Evolutionary conservation across 2,329 filamentous ascomycete species (phyloP).

Genomic region (Epichloe bromicola): DNA sequence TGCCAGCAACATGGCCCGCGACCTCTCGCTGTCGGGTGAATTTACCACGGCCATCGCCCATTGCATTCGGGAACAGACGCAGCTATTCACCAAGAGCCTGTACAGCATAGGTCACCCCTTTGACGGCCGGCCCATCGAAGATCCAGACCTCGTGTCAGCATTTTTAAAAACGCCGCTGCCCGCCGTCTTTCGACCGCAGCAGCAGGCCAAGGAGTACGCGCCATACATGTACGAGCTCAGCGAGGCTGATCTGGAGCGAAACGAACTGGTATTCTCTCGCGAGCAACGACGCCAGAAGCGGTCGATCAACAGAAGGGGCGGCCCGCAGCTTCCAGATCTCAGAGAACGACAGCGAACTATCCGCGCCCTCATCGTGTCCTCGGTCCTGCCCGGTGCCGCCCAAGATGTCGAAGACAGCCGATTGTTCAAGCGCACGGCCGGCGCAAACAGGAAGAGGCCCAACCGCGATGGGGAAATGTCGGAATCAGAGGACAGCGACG

Average conservation of each 20-base stretch:
- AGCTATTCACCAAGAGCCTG: slow-evolving; percentile 85
- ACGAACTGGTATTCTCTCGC: slow-evolving; percentile 83
- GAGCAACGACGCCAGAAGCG: slow-evolving; percentile 92
- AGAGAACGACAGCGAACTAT: slow-evolving; percentile 91
- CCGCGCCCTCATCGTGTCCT: slow-evolving; percentile 81
- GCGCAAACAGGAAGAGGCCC: slow-evolving; percentile 42
- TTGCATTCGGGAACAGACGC: slow-evolving; percentile 89
- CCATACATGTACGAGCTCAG: slow-evolving; percentile 91
- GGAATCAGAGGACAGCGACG: slow-evolving; percentile 85
- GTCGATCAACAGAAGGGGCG: slow-evolving; percentile 84
- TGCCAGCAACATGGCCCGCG: slow-evolving; percentile 74
- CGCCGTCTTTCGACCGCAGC: slow-evolving; percentile 76
- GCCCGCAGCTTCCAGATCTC: slow-evolving; percentile 86
- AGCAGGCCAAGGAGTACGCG: slow-evolving; percentile 86
- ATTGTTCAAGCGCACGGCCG: slow-evolving; percentile 67
- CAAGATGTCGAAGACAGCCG: slow-evolving; percentile 70
- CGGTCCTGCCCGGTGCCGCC: slow-evolving; percentile 79
- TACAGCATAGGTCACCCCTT: slow-evolving; percentile 92
- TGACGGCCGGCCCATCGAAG: slow-evolving; percentile 84
- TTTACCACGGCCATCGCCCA: slow-evolving; percentile 97
- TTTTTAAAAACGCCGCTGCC: slow-evolving; percentile 77
- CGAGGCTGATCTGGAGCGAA: slow-evolving; percentile 77
- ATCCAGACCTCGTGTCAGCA: slow-evolving; percentile 72
- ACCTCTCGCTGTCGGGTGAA: slow-evolving; percentile 84
- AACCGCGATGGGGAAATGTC: slow-evolving; percentile 56